These are phyloP conservation scores for Canavalia ensiformis DNA, from an alignment of 306 rosid genomes.

Conservation along the genomic window DNA sequence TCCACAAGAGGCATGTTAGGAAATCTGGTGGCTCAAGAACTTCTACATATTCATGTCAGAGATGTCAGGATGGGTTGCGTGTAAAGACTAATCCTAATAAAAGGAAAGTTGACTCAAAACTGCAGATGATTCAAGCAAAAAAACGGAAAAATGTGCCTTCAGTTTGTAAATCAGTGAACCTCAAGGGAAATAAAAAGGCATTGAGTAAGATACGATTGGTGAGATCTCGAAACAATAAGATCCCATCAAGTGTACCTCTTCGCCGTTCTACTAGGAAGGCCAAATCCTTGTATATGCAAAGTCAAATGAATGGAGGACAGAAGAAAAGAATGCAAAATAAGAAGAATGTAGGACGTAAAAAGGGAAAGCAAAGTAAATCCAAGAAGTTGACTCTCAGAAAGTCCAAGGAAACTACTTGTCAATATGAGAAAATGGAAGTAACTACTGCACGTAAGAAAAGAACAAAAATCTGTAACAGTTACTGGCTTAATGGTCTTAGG, in stretches of 20 bases:
- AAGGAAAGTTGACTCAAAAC: slow-evolving; percentile 58
- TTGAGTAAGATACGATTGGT: slow-evolving; percentile 59
- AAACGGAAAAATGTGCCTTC: slow-evolving; percentile 56
- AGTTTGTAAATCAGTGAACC: slow-evolving; percentile 60
- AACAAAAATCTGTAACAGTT: slow-evolving; percentile 61
- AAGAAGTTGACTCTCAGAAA: slow-evolving; percentile 66
- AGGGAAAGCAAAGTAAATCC: slow-evolving; percentile 68
- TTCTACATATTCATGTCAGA: slow-evolving; percentile 75
- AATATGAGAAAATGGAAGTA: slow-evolving; percentile 46
- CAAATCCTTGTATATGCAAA: slow-evolving; percentile 65
- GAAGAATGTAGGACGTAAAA: slow-evolving; percentile 61
- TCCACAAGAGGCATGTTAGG: slow-evolving; percentile 89
- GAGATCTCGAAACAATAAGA: slow-evolving; percentile 59
- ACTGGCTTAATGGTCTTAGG: slow-evolving; percentile 90
- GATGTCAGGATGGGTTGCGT: slow-evolving; percentile 64
- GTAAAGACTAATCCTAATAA: slow-evolving; percentile 55
- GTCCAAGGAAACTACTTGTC: slow-evolving; percentile 58
- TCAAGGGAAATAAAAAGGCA: slow-evolving; percentile 62
- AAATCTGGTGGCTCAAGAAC: slow-evolving; percentile 65
- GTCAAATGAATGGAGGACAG: slow-evolving; percentile 67
- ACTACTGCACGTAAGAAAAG: slow-evolving; percentile 62
- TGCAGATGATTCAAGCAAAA: slow-evolving; percentile 57
- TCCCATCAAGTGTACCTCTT: slow-evolving; percentile 66
- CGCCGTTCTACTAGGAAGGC: slow-evolving; percentile 93
- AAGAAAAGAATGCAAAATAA: slow-evolving; percentile 60